Evolutionary conservation across 148 eudicot genomes (phyloP).

Genomic region (Tetragonia tetragonoides): DNA sequence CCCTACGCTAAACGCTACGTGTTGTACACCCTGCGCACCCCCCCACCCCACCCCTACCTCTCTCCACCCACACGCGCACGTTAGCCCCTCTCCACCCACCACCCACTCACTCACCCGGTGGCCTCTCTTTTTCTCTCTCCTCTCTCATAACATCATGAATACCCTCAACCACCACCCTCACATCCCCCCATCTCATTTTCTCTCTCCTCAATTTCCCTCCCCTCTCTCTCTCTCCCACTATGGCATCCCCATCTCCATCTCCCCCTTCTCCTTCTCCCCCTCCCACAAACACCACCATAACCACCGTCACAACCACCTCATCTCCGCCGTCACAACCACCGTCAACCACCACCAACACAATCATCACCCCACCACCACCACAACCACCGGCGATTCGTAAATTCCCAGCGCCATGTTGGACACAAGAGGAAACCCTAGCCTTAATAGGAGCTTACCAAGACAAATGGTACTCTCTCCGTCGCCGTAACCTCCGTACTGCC

Average conservation of each 20-base stretch:
- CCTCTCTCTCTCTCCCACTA: not conserved
- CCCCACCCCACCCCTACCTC: too few relatives aligned
- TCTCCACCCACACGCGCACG: too few relatives aligned
- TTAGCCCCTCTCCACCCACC: too few relatives aligned
- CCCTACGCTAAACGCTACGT: too few relatives aligned
- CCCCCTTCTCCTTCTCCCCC: conserved; percentile 10
- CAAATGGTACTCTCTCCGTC: conserved; percentile 67
- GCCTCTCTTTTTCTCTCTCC: too few relatives aligned
- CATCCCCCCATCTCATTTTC: not conserved
- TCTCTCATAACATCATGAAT: too few relatives aligned
- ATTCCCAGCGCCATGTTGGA: conserved; percentile 29
- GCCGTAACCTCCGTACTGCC: conserved; percentile 56
- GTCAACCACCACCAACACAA: conserved; percentile 30
- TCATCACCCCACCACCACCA: conserved; percentile 4
- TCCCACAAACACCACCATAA: conserved; percentile 16
- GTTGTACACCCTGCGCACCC: too few relatives aligned
- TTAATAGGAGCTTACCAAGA: conserved; percentile 73
- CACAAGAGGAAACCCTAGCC: conserved; percentile 63
- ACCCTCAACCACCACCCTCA: not conserved
- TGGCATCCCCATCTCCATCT: conserved; percentile 3
- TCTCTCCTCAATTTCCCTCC: not conserved
- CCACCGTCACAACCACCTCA: not conserved
- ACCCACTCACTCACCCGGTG: too few relatives aligned
- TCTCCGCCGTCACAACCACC: conserved; percentile 5
- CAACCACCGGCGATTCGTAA: too few relatives aligned